Conservation (phyloP, 1,284 basidiomycete genomes). For the Marasmius tenuissimus region DNA sequence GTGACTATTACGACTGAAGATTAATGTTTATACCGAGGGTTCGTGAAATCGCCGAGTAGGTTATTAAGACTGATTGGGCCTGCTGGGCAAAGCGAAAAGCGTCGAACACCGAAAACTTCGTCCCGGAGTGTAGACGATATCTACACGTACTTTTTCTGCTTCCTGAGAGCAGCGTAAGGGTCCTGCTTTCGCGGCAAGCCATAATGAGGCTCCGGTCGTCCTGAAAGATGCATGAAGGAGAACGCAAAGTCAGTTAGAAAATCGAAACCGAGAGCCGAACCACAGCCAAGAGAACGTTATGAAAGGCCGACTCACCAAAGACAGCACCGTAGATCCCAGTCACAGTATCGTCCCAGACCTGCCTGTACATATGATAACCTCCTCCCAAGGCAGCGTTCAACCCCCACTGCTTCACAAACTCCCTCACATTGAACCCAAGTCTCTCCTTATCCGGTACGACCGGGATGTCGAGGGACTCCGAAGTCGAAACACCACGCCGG, state of each 20-base stretch:
- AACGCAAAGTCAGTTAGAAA: constrained; percentile 9
- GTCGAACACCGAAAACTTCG: not conserved
- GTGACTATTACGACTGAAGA: not conserved
- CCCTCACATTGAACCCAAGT: constrained; percentile 62
- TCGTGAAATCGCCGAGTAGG: not conserved
- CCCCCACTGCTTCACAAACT: constrained; percentile 56
- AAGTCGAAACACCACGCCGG: constrained; percentile 30
- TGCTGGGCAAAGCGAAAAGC: not conserved
- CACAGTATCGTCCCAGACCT: constrained; percentile 72
- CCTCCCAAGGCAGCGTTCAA: constrained; percentile 58
- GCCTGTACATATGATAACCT: constrained; percentile 84
- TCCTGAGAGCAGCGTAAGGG: constrained; percentile 60
- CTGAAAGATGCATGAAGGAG: constrained; percentile 33
- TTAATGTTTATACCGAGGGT: not conserved
- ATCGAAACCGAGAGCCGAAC: constrained; percentile 1
- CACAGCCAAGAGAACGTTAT: too few relatives aligned
- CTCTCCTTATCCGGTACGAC: constrained; percentile 37
- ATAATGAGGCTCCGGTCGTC: constrained; percentile 64
- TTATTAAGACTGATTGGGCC: not conserved
- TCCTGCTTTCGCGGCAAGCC: constrained; percentile 54
- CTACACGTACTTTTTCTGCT: constrained; percentile 49
- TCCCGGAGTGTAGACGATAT: not conserved
- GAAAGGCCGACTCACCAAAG: constrained; percentile 54
- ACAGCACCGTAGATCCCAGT: constrained; percentile 66
- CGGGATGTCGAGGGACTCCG: constrained; percentile 40